Evolutionary conservation across 2,329 filamentous ascomycete species (phyloP), one percentile per base, ranked within the genome.

Genomic region (Xylaria sp.): DNA sequence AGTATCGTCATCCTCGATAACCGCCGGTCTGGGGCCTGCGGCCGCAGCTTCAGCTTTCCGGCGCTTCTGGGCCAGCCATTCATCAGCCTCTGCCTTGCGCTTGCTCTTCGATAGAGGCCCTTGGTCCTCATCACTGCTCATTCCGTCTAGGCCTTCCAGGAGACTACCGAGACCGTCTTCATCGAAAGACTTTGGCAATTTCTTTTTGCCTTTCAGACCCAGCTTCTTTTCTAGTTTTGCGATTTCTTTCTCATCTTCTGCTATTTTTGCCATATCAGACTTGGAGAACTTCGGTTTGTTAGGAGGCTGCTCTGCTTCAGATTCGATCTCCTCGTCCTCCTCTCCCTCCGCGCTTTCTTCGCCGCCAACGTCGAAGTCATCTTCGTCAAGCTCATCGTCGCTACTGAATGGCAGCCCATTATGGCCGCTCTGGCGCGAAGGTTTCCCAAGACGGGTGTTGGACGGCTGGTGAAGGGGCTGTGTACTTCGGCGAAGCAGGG

Each of bases 231-330:
- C 96, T 39, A 98, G 83, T 2, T 90, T 90, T 23, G 91, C 91
- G 74, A 99, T 98, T 74, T 97, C 94, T 1, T 90, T 92, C 76
- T 98, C 94, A 67, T 99, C 95, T 70, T 93, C 85, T 0, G 88
- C 90, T 4, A 98, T 83, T 73, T 88, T 89, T 3, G 90, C 86
- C 76, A 86, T 88, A n/a, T 89, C 78, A 23, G 72, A 72, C 57
- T 78, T 81, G 6, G 82, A 79, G n/a, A 67, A 75, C 71, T 62
- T 64, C 23, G 64, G 33, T 9, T 57, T 61, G 28, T 15, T 63
- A 15, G 51, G 43, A 5, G 51, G 39, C 6, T 81, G 78, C 43
- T 78, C 75, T 55, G 78, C 79, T 28, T 81, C 78, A 43, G 70
- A 72, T 51, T 76, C 78, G 33, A 74, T 76, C 1, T 66, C 71